A percentile compares a stretch with the other conserved stretches of the same genome.
Evolutionary conservation across 164 flowering plant species (phyloP).

Genomic region (Magnolia kwangsiensis): DNA sequence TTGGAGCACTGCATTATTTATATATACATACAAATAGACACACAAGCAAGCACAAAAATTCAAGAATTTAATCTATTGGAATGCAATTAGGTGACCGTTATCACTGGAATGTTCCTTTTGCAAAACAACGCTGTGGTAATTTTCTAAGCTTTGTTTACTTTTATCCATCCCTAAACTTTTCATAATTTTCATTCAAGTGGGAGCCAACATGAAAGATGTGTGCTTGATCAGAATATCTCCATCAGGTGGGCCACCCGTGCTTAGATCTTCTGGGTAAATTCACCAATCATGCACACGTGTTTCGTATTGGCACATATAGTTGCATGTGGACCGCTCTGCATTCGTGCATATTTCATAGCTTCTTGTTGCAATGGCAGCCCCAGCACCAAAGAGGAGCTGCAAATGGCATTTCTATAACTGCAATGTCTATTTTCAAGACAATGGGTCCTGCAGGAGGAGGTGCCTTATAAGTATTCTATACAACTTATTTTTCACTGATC

Average conservation of each 20-base stretch:
- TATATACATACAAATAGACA: not conserved
- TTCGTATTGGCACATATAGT: no score
- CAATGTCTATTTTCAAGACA: constrained; percentile 68
- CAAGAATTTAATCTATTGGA: not conserved
- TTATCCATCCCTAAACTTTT: not conserved
- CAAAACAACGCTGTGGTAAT: constrained; percentile 66
- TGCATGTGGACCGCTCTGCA: no score
- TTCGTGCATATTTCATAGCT: no score
- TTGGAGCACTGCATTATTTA: not conserved
- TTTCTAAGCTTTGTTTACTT: not conserved
- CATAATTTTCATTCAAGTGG: not conserved
- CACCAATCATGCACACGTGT: not conserved
- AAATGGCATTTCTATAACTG: constrained; percentile 75
- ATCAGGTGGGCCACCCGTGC: not conserved
- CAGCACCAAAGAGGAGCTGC: constrained; percentile 87
- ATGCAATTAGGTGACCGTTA: constrained; percentile 34
- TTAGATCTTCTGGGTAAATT: not conserved
- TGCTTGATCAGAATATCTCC: not conserved
- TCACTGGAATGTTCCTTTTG: constrained; percentile 52
- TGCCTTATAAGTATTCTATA: constrained; percentile 45
- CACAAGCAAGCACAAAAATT: no score
- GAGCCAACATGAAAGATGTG: not conserved
- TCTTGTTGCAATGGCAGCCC: constrained; percentile 5
- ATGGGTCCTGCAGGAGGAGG: constrained; percentile 84
- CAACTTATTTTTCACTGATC: not conserved